Evolutionary conservation across 768 basidiomycete species (phyloP), one percentile per base, ranked within the genome.

Genomic region (Tephrocybe sp.): DNA sequence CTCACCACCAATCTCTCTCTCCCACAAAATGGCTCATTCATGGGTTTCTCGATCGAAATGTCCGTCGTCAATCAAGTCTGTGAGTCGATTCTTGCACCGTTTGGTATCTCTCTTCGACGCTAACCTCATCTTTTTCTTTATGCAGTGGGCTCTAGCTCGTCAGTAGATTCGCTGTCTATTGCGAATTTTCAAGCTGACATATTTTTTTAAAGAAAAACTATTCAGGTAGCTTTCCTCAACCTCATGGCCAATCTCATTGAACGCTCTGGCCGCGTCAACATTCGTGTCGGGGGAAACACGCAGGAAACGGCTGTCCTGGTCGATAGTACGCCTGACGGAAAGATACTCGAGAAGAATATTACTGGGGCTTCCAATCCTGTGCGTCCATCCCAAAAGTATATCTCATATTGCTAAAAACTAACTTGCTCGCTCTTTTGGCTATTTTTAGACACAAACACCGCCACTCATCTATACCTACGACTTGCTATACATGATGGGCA

Each of bases 201-300:
- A 36, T 10, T 16, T 20, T 16, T 16, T 14, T 17, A 11, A 14
- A 80, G 77, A 23, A 70, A 75, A 3, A 65, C 73, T 20, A 58
- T 83, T 13, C 73, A 79, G 40, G 76, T 85, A 34, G 76, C 83
- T 0, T 89, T 91, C 70, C 75, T 91, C 19, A 92, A 92, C 61
- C 72, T 91, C 23, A 80, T 93, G 75, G 75, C 79, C 2, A 86
- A 88, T 58, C 70, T 93, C n/a, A 73, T 73, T 47, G 72, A 80
- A 55, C 76, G 90, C 19, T 78, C 80, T 3, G 89, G 88, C 3
- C 60, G 66, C 3, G 80, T 89, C 10, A 68, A 76, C 9, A 66
- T 91, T 19, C 80, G 89, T 46, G 72, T 92, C 0, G 89, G 89
- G 14, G 89, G 89, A 38, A 92, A 92, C 65, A 83, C 85, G 0